Evolutionary conservation across 768 basidiomycete species (phyloP), one percentile per base, ranked within the genome.

Genomic region (Coprinellus aureogranulatus): DNA sequence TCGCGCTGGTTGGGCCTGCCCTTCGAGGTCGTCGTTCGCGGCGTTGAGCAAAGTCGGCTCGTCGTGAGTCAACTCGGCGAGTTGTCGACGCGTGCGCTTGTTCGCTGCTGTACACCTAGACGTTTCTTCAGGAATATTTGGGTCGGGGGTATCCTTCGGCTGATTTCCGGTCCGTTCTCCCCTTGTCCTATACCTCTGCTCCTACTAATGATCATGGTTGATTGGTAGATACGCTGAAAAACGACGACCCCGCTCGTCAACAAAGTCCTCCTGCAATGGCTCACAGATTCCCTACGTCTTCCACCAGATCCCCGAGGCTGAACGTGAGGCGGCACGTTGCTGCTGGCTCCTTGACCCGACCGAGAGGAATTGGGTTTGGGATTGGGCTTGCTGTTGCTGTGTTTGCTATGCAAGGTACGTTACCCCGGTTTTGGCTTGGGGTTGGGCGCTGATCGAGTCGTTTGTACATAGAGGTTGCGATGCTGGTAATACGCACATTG

Each of bases 351-450:
- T 62, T 57, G 10, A 59, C 61, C 12, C 60, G 70, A 52, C 83
- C 85, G 2, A 70, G 63, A 34, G 80, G 81, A 1, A 73, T 87
- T 40, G 85, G 86, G 0, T 83, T 81, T 65, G 86, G 86, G 1
- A 77, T 88, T 53, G 86, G 86, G 6, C 66, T 87, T 1, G 85
- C 78, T 0, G 72, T 84, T 52, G 84, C 75, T 2, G 65, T 87
- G 28, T 86, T 85, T 59, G 72, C 68, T 0, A 87, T 86, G 86
- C 85, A 86, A 76, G 77, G 83, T 80, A 54, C 31, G 68, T 61
- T 25, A n/a, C 47, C 51, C 18, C 40, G 22, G 58, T 46, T 31
- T 39, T 39, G 37, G n/a, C n/a, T n/a, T n/a, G n/a, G n/a, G n/a
- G n/a, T n/a, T n/a, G n/a, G n/a, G n/a, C n/a, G n/a, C n/a, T n/a